These are phyloP conservation scores for Thelephora aurantiotincta DNA, from an alignment of 768 basidiomycete species.

Conservation along the genomic window DNA sequence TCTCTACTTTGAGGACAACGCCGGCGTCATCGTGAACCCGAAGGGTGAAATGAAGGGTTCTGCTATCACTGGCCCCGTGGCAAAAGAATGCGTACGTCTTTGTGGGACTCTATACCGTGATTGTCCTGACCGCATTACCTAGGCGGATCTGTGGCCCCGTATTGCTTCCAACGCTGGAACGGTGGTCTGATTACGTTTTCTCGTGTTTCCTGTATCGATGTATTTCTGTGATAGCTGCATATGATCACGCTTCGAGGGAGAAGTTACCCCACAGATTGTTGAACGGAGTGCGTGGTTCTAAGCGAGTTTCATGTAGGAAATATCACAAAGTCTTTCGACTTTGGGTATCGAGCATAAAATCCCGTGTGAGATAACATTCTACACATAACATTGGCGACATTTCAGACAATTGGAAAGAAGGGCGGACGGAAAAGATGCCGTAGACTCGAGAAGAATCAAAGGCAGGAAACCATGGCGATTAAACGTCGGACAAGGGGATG, in stretches of 20 bases:
- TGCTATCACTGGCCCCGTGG: slow-evolving; percentile 90
- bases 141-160: slow-evolving; percentile 99
- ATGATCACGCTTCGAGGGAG: too few relatives aligned
- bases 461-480: not conserved
- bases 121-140: not conserved
- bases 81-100: slow-evolving; percentile 92
- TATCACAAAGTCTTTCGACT: not conserved
- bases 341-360: not conserved
- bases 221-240: too few relatives aligned
- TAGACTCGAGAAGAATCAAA: not conserved
- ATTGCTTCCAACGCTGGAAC: slow-evolving; percentile 98
- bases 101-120: not conserved
- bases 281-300: too few relatives aligned
- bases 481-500: too few relatives aligned
- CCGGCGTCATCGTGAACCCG: slow-evolving; percentile 94
- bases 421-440: not conserved
- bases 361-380: not conserved
- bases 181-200: slow-evolving; percentile 55
- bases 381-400: not conserved
- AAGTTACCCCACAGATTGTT: too few relatives aligned
- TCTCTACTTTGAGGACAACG: slow-evolving; percentile 98
- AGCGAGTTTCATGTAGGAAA: not conserved
- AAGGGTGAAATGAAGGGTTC: slow-evolving; percentile 99
- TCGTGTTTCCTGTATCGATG: slow-evolving; percentile 4
- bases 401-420: not conserved